Evolutionary conservation across 2,329 filamentous ascomycete species (phyloP), one percentile per base, ranked within the genome.

Genomic region (Aspergillus ruber): DNA sequence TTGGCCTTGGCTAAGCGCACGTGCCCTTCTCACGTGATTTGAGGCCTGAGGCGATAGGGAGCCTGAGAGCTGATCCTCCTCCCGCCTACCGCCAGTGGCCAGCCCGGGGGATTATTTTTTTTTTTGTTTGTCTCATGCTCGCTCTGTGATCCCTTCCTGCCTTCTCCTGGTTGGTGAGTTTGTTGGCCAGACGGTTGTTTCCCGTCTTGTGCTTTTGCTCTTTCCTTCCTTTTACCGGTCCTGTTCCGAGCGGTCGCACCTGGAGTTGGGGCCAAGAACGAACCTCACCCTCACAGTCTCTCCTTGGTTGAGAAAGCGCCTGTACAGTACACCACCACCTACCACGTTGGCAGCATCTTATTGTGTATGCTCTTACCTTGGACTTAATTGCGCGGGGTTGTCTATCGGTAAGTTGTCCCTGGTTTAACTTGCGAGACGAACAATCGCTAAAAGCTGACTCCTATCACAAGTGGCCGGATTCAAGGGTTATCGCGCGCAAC

Each of bases 241-340:
- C 55, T 59, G 59, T 41, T 51, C 44, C 56, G 48, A 56, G 44
- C 58, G 58, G 57, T 64, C 61, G 56, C 59, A 60, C 48, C 52
- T 58, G 55, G 56, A 46, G 47, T 53, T 57, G 51, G 49, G 56
- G 56, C 56, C 58, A 59, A 57, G 59, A 57, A 56, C 52, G 60
- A 57, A 56, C 52, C 56, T 55, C 55, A 59, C 56, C 54, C 55
- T 58, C 59, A 55, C 56, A 4, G 25, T 27, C 25, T 29, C 61
- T 63, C 62, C 61, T 55, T 62, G 56, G 54, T 54, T 50, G 52
- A 53, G 6, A 12, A 56, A 54, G 47, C 55, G 53, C 54, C 50
- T 49, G 52, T 46, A 49, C 47, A 53, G 48, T 18, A 39, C 15
- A 36, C 10, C 35, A n/a, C 18, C 36, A 8, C 5, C 17, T 10